Conservation (phyloP, 2,329 filamentous ascomycete species). For the Clarireedia monteithiana region DNA sequence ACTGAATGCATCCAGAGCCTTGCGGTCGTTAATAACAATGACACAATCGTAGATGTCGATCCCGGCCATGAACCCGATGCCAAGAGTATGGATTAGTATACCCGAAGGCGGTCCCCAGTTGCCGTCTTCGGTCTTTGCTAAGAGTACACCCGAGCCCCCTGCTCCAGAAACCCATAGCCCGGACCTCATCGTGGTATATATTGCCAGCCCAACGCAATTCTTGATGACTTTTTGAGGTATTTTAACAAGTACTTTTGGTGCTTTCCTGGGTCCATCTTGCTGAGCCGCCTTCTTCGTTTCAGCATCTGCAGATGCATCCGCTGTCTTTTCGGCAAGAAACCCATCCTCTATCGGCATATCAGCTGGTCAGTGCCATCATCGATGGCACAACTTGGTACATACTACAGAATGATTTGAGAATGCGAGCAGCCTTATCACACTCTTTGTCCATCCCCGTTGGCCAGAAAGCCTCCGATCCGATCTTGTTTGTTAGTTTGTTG, state of each 20-base stretch:
- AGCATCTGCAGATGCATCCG: conserved; percentile 1
- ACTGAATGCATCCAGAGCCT: conserved; percentile 78
- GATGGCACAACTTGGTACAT: conserved; percentile 34
- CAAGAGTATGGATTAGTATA: conserved; percentile 83
- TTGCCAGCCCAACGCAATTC: conserved; percentile 79
- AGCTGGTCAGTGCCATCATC: conserved; percentile 10
- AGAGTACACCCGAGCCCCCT: conserved; percentile 77
- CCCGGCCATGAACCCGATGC: conserved; percentile 81
- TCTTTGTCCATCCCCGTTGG: conserved; percentile 80
- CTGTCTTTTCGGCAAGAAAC: conserved; percentile 40
- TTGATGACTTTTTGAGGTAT: conserved; percentile 79
- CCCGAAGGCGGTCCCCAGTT: conserved; percentile 88
- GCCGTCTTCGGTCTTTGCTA: conserved; percentile 72
- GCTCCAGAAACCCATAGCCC: conserved; percentile 86
- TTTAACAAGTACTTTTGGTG: conserved; percentile 64
- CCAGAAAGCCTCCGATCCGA: conserved; percentile 79
- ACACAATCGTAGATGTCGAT: conserved; percentile 96
- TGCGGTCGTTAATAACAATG: conserved; percentile 80
- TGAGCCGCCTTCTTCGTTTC: conserved; percentile 36
- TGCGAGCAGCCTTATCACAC: conserved; percentile 84
- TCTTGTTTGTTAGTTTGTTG: conserved; percentile 72
- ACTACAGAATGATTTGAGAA: conserved; percentile 87
- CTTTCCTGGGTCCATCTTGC: conserved; percentile 36
- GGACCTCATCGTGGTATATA: conserved; percentile 92
- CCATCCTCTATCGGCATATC: conserved; percentile 46